Base-by-base conservation (phyloP, 2,329 filamentous ascomycete species). In the Fusarium concolor region DNA sequence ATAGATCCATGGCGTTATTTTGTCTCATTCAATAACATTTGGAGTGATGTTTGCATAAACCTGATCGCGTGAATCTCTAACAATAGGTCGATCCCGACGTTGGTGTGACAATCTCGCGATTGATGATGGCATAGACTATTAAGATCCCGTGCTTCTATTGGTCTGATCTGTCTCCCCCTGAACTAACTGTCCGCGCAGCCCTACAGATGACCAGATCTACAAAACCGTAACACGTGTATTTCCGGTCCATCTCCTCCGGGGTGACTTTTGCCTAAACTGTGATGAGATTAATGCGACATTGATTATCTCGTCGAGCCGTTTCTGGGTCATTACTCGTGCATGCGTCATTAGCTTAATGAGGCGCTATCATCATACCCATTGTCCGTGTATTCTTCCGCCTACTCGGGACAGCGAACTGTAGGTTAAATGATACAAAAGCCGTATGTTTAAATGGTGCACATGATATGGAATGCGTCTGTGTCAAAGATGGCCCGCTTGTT, bases 101-200 rank as follows among this genome's bases (percentile, higher is more conserved):
- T 38, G 17, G 14, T 7, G 31, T 44, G 11, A 14, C 35, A 43
- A 51, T 17, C 7, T 12, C 24, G 20, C 11, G 18, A 51, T 10
- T 51, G 42, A 51, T 51, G 47, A 51, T 51, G 47, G 35, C 47
- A 51, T 51, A 29, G 47, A 51, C 47, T 51, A 31, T 24, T 15
- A 22, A 6, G 5, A 2, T 2, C 4, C 14, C 11, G 9, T n/a
- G 15, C 3, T n/a, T 0, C 20, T 15, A 43, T 51, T 51, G 47
- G 47, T 5, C 8, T 17, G 35, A 51, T n/a, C 18, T 15, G 5
- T 4, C 3, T 51, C 3, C 26, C 47, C 47, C 35, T 43, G 47
- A 22, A 29, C 24, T n/a, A 51, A 10, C 35, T n/a, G 35, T 15
- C n/a, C 24, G n/a, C 26, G 14, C 47, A 43, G 47, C 47, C 47